phyloP scores from a whole-genome alignment of 1,284 basidiomycete species.

The Afroboletus lepidellus region DNA sequence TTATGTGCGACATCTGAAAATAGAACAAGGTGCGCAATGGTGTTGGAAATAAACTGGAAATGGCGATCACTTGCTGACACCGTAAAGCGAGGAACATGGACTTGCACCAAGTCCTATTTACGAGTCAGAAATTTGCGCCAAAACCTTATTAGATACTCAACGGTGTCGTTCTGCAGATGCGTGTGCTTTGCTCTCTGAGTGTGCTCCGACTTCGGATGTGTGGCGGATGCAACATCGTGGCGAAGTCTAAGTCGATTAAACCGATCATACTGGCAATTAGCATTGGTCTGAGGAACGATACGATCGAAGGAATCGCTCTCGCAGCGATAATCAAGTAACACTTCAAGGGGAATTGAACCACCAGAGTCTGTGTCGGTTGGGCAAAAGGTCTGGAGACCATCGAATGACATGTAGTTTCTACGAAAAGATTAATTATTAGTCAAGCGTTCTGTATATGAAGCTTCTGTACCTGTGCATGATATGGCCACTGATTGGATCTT shows the following conservation, averaged over 20 bases:
- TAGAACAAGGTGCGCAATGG: conserved; percentile 85
- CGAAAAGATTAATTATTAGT: conserved; percentile 5
- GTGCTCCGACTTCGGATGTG: conserved; percentile 36
- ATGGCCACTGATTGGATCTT: conserved; percentile 84
- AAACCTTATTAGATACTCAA: conserved; percentile 33
- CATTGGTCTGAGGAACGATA: conserved; percentile 87
- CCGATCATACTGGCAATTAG: conserved; percentile 87
- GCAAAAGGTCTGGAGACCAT: conserved; percentile 87
- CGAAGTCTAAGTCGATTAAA: conserved; percentile 90
- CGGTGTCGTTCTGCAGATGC: conserved; percentile 82
- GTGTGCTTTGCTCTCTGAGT: conserved; percentile 44
- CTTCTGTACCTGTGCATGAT: conserved; percentile 77
- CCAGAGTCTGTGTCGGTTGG: conserved; percentile 51
- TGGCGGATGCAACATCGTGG: conserved; percentile 60
- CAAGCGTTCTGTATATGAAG: not conserved
- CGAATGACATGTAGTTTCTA: conserved; percentile 74
- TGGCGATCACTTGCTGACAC: conserved; percentile 87
- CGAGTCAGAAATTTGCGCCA: conserved; percentile 14
- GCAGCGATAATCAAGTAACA: conserved; percentile 81
- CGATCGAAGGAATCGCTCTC: conserved; percentile 85
- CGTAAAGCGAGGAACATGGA: conserved; percentile 84
- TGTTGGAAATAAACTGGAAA: conserved; percentile 85
- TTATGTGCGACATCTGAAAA: conserved; percentile 88
- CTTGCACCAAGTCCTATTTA: conserved; percentile 72
- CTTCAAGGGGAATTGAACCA: conserved; percentile 80